Evolutionary conservation across 1,284 basidiomycete species (phyloP), one percentile per base, ranked within the genome.

Genomic region (Microbotryum violaceum): DNA sequence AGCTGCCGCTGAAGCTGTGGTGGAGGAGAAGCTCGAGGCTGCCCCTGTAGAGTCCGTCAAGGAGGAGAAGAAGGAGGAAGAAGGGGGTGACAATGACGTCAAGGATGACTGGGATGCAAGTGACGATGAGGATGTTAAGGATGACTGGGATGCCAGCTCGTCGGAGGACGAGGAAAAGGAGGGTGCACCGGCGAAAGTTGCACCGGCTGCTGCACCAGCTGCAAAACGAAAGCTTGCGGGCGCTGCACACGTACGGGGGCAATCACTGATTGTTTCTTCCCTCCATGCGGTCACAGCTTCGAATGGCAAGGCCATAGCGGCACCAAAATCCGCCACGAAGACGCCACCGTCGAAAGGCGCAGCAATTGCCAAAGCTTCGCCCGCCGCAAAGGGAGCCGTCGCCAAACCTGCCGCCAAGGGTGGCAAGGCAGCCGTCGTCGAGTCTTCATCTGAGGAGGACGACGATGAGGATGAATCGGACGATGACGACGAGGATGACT

Each of bases 111-210:
- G 91, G 92, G 92, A 96, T 64, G 87, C 84, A 2, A 31, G 31
- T 31, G 68, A 71, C 25, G 74, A 77, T 31, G 81, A 79, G 48
- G 81, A 78, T 49, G 79, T 82, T 25, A 86, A 85, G 73, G 85
- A 90, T 65, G 88, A 91, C 67, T 96, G 91, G 92, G 92, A 96
- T 64, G 87, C 84, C 29, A 85, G 85, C 46, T 88, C 86, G 23
- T 57, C 57, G 6, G 64, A 77, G 49, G 76, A 75, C 47, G 70
- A 72, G 42, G 73, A 71, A 57, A 75, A 78, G 61, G 74, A 73
- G 44, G 77, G 75, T 74, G 76, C 57, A 5, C 42, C 57, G 20
- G 55, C 58, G 18, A 62, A 66, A 51, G 46, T 65, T 4, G 52
- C 62, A 6, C 33, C 60, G 31, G 54, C 56, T 44, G 54, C 60